A percentile compares a stretch with the other conserved stretches of the same genome.
These are phyloP conservation scores for Trichoderma guizhouense DNA, from an alignment of 2,329 filamentous ascomycete genomes.

Conservation along the genomic window DNA sequence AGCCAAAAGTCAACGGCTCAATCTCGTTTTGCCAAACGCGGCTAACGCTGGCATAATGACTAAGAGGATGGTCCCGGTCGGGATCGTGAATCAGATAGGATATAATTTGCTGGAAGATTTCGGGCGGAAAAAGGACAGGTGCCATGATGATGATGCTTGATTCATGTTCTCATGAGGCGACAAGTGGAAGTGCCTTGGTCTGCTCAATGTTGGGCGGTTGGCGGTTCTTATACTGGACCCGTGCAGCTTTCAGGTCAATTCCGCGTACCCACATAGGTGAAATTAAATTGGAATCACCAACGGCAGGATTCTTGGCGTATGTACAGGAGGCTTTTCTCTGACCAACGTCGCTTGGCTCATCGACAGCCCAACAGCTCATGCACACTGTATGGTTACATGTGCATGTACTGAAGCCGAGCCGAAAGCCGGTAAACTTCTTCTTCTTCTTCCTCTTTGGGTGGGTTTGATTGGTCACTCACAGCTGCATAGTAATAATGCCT, in stretches of 20 bases:
- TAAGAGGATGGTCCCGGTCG: no score
- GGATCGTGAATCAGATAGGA: not conserved
- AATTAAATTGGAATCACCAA: no score
- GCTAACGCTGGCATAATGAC: not conserved
- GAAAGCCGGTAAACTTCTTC: no score
- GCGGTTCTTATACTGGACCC: not conserved
- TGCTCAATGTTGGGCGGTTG: not conserved
- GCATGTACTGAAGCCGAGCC: no score
- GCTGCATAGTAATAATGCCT: no score
- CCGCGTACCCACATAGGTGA: not conserved
- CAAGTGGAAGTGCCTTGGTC: not conserved
- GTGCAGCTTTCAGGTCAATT: not conserved
- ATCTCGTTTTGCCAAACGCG: not conserved
- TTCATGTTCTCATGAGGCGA: not conserved
- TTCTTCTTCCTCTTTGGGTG: no score
- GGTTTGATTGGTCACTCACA: no score
- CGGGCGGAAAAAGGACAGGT: not conserved
- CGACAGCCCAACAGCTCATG: no score
- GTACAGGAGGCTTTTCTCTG: not conserved
- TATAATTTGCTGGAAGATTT: not conserved
- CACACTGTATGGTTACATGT: no score
- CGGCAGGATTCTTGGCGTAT: not conserved
- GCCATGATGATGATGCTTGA: not conserved
- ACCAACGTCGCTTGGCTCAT: no score
- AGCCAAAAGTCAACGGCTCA: not conserved